These are phyloP conservation scores for Fusarium mexicanum DNA, from an alignment of 2,329 filamentous ascomycete genomes.

Conservation along the genomic window DNA sequence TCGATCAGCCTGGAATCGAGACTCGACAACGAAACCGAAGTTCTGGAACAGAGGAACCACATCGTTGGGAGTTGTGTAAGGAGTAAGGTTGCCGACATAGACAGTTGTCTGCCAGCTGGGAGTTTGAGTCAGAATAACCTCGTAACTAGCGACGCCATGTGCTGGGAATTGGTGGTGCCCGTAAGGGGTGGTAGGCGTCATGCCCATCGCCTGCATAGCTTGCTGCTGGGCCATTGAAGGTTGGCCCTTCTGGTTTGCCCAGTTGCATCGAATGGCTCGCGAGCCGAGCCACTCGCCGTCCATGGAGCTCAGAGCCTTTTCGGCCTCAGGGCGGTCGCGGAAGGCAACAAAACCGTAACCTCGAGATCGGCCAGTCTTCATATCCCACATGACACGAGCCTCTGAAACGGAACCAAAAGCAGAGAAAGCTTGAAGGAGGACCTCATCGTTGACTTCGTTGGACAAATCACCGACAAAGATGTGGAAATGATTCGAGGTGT, in stretches of 20 bases:
- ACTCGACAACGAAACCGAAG: conserved; percentile 97
- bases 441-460: conserved; percentile 98
- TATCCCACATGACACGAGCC: conserved; percentile 99
- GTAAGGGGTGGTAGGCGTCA: conserved; percentile 96
- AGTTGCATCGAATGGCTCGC: conserved; percentile 98
- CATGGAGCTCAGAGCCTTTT: conserved; percentile 97
- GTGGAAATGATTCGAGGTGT: conserved; percentile 98
- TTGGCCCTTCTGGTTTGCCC: conserved; percentile 99
- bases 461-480: conserved; percentile 98
- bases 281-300: conserved; percentile 99
- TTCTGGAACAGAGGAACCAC: conserved; percentile 98
- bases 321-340: conserved; percentile 90
- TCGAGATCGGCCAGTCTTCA: conserved; percentile 98
- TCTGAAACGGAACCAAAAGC: conserved; percentile 96
- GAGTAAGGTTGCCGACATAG: conserved; percentile 97
- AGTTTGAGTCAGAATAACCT: conserved; percentile 95
- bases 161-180: conserved; percentile 98
- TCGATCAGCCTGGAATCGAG: conserved; percentile 95
- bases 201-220: conserved; percentile 95
- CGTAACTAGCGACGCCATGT: conserved; percentile 95
- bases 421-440: conserved; percentile 92
- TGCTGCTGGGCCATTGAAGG: conserved; percentile 98
- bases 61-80: conserved; percentile 96
- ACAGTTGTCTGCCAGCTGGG: conserved; percentile 98
- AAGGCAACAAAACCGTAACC: conserved; percentile 99